phyloP scores from a whole-genome alignment of 345 rosid genomes.

The Arabidopsis thaliana region DNA sequence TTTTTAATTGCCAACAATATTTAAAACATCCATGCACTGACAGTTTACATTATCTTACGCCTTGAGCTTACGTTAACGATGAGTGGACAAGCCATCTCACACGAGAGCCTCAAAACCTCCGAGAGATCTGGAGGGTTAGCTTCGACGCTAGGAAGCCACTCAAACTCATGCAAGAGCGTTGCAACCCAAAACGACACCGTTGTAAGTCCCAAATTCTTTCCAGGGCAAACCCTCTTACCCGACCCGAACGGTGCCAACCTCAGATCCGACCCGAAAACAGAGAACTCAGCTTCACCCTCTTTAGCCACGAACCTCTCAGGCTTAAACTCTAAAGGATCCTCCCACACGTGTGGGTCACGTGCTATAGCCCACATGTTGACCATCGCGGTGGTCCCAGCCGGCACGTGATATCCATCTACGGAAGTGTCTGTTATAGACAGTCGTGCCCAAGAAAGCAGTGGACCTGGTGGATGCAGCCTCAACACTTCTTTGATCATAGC shows the following conservation, averaged over 20 bases:
- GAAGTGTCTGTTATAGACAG: conserved; percentile 69
- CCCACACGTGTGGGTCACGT: conserved; percentile 75
- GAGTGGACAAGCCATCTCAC: conserved; percentile 86
- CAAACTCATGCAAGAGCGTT: conserved; percentile 66
- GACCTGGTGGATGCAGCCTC: conserved; percentile 93
- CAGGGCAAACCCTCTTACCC: conserved; percentile 85
- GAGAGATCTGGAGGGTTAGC: conserved; percentile 56
- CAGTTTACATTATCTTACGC: conserved; percentile 33
- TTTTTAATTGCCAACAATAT: conserved; percentile 1
- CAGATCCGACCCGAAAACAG: conserved; percentile 82
- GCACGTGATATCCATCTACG: conserved; percentile 83
- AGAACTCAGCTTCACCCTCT: conserved; percentile 58
- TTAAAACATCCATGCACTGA: conserved; percentile 26
- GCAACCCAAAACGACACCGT: conserved; percentile 80
- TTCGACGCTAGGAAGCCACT: conserved; percentile 55
- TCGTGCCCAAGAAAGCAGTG: conserved; percentile 92
- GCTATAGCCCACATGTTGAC: conserved; percentile 98
- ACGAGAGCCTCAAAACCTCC: conserved; percentile 71
- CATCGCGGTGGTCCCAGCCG: conserved; percentile 86
- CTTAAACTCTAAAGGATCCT: conserved; percentile 60
- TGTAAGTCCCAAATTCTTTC: conserved; percentile 69
- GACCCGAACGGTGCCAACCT: conserved; percentile 93
- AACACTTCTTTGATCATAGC: conserved; percentile 82
- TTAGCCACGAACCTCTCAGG: conserved; percentile 69
- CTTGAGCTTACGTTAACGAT: conserved; percentile 56